Evolutionary conservation across 2,329 filamentous ascomycete species (phyloP).

Genomic region (Calonectria crousiana): DNA sequence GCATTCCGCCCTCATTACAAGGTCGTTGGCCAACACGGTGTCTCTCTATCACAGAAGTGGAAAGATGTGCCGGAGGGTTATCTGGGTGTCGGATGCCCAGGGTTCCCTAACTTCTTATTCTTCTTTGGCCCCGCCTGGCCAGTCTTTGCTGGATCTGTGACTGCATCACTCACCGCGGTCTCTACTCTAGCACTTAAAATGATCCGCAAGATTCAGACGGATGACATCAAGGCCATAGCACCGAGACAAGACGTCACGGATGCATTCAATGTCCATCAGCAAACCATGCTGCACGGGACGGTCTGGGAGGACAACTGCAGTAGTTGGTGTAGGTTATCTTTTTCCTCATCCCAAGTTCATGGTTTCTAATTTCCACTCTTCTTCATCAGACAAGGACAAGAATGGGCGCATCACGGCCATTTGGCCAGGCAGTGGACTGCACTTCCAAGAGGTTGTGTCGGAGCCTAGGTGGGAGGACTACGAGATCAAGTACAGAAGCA

Average conservation of each 20-base stretch:
- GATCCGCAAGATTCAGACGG: background rate
- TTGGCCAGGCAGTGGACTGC: background rate
- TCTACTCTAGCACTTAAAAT: background rate
- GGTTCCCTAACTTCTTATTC: background rate
- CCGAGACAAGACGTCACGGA: background rate
- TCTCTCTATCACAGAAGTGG: background rate
- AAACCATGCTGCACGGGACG: background rate
- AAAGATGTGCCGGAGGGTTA: background rate
- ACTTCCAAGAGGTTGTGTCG: background rate
- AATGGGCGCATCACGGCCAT: background rate
- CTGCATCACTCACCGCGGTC: background rate
- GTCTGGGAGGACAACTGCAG: slow-evolving; percentile 2
- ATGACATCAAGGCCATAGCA: background rate
- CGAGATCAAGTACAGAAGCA: background rate
- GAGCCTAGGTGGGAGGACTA: background rate
- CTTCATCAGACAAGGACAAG: background rate
- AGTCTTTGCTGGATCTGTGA: background rate
- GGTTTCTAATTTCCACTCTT: background rate
- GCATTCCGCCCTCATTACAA: background rate
- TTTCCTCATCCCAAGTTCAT: background rate
- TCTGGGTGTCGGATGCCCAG: background rate
- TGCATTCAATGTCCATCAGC: background rate
- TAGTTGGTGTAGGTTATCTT: background rate
- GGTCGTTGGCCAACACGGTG: background rate
- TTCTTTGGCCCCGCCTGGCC: background rate